Evolutionary conservation across 129 eudicot species (phyloP).

Genomic region (Heracleum sosnowskyi): DNA sequence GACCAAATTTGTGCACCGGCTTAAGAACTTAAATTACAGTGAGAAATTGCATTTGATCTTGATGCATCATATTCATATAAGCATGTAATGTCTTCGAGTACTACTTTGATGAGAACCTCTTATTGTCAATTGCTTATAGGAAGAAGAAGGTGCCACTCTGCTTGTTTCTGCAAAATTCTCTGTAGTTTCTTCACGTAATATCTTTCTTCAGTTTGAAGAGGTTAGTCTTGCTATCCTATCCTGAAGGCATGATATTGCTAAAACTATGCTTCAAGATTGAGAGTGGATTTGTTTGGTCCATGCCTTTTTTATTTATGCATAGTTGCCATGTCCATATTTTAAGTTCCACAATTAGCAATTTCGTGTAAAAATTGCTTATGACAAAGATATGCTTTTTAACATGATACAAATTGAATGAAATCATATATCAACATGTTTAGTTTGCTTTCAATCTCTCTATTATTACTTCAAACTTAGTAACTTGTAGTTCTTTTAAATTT

Average conservation of each 20-base stretch:
- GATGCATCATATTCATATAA: not conserved
- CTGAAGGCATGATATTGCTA: not conserved
- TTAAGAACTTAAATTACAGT: not conserved
- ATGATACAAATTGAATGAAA: not conserved
- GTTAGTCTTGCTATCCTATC: conserved; percentile 23
- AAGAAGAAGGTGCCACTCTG: conserved; percentile 90
- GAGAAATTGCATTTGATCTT: not conserved
- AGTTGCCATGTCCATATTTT: not conserved
- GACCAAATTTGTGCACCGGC: not conserved
- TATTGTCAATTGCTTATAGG: conserved; percentile 32
- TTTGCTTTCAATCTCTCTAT: not conserved
- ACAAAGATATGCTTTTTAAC: not conserved
- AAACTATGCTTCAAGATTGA: not conserved
- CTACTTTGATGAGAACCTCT: not conserved
- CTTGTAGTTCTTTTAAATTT: not conserved
- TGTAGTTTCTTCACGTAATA: conserved; percentile 59
- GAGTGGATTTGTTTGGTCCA: not conserved
- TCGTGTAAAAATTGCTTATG: not conserved
- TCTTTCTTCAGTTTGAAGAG: conserved; percentile 86
- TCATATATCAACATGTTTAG: not conserved
- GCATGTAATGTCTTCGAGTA: not conserved
- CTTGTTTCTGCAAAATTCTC: conserved; percentile 93
- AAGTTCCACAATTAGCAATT: not conserved
- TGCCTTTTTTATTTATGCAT: not conserved
- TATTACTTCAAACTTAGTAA: not conserved